Evolutionary conservation across 805 yeast species (phyloP).

Genomic region (Yamadazyma takamatsuzukensis): DNA sequence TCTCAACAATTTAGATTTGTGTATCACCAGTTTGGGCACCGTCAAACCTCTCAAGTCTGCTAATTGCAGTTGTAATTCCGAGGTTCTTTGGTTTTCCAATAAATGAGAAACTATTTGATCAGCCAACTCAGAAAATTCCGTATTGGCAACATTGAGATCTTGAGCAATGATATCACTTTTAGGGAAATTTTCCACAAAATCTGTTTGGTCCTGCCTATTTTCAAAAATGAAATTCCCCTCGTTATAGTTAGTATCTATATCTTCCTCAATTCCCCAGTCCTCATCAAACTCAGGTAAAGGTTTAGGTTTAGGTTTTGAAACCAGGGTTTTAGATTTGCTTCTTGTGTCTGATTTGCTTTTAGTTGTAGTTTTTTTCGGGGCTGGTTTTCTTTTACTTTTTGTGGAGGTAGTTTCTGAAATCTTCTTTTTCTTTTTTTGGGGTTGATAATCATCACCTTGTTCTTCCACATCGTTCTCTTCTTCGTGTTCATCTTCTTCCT

Average conservation of each 20-base stretch:
- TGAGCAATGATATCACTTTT: constrained; percentile 18
- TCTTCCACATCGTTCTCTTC: constrained; percentile 14
- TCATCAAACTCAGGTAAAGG: constrained; percentile 17
- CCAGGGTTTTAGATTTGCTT: constrained; percentile 1
- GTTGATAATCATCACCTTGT: constrained; percentile 6
- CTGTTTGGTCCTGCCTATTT: constrained; percentile 23
- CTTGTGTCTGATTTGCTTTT: constrained; percentile 7
- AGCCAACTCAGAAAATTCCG: constrained; percentile 10
- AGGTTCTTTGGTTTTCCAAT: background rate
- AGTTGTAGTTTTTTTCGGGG: constrained; percentile 3
- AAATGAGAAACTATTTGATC: constrained; percentile 3
- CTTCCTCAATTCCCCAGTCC: constrained; percentile 45
- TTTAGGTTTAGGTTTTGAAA: constrained; percentile 5
- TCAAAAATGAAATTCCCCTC: constrained; percentile 35
- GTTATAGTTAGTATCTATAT: constrained; percentile 19
- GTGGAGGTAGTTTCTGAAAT: constrained; percentile 10
- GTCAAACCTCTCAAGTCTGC: constrained; percentile 15
- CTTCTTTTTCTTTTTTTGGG: constrained; percentile 9
- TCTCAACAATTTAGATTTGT: constrained; percentile 28
- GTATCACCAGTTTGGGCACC: constrained; percentile 26
- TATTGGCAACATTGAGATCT: constrained; percentile 15
- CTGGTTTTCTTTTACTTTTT: constrained; percentile 8
- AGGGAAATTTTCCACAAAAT: constrained; percentile 24
- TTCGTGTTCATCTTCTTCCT: constrained; percentile 11
- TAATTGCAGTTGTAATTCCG: constrained; percentile 7